These are phyloP conservation scores for Ophiostoma sp. DNA, from an alignment of 2,329 filamentous ascomycete genomes.

Conservation along the genomic window DNA sequence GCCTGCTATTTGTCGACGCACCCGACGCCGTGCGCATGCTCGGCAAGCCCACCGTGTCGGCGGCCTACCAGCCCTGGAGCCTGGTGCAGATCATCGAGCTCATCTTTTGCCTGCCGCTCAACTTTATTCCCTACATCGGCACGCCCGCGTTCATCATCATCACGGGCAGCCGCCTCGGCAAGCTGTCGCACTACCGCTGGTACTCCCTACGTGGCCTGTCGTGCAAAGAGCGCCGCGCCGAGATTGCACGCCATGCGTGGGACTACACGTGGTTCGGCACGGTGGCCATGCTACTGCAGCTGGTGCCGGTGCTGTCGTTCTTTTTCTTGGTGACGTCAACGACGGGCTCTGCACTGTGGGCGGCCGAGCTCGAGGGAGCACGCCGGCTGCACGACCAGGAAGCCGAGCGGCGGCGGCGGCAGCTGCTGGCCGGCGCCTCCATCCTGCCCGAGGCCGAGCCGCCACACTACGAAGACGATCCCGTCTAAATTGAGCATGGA, in stretches of 20 bases:
- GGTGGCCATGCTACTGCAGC: slow-evolving; percentile 65
- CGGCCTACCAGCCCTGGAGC: slow-evolving; percentile 83
- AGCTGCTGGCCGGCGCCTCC: slow-evolving; percentile 4
- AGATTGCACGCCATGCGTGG: slow-evolving; percentile 62
- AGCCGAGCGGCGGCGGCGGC: slow-evolving; percentile 8
- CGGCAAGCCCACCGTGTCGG: slow-evolving; percentile 70
- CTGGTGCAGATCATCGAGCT: slow-evolving; percentile 87
- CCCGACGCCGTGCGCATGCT: slow-evolving; percentile 71
- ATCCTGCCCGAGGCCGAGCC: slow-evolving; percentile 1
- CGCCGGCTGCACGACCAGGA: slow-evolving; percentile 28
- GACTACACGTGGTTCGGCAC: slow-evolving; percentile 94
- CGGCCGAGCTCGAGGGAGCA: slow-evolving; percentile 65
- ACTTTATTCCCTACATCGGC: slow-evolving; percentile 78
- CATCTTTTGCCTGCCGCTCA: slow-evolving; percentile 71
- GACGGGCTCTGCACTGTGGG: slow-evolving; percentile 81
- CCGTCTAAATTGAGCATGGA: slow-evolving; percentile 19
- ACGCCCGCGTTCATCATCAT: slow-evolving; percentile 80
- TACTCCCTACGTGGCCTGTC: slow-evolving; percentile 72
- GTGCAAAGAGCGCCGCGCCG: slow-evolving; percentile 66
- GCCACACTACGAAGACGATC: slow-evolving; percentile 29
- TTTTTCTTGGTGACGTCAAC: slow-evolving; percentile 87
- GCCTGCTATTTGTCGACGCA: slow-evolving; percentile 61
- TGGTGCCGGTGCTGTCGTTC: slow-evolving; percentile 89
- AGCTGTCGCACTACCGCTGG: slow-evolving; percentile 85
- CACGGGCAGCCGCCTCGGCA: slow-evolving; percentile 81